Conservation (phyloP, 805 yeast species). For the Priceomyces castillae region DNA sequence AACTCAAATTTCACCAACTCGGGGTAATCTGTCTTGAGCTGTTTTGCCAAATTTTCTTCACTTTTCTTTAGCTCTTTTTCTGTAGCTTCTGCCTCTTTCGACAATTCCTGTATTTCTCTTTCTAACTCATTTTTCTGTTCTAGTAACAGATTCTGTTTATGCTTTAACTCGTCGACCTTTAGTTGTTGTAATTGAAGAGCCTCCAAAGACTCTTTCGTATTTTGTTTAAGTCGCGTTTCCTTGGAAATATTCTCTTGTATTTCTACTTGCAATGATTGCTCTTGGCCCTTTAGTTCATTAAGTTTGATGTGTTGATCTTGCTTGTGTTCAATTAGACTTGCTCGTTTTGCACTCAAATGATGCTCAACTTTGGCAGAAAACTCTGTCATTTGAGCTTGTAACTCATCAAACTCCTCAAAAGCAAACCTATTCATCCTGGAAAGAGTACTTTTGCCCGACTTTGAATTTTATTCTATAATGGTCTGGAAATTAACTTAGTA, state of each 20-base stretch:
- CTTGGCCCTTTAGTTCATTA: constrained; percentile 29
- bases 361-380: constrained; percentile 38
- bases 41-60: constrained; percentile 36
- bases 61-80: constrained; percentile 22
- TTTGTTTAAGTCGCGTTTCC: constrained; percentile 25
- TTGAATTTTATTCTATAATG: not conserved
- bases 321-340: constrained; percentile 28
- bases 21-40: constrained; percentile 47
- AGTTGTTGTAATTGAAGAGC: constrained; percentile 28
- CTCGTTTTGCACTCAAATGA: constrained; percentile 30
- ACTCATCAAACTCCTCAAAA: constrained; percentile 33
- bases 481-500: not conserved
- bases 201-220: constrained; percentile 23
- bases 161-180: constrained; percentile 31
- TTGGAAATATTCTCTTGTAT: constrained; percentile 26
- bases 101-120: constrained; percentile 22
- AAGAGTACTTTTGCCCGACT: not conserved
- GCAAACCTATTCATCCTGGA: constrained; percentile 7
- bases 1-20: constrained; percentile 53
- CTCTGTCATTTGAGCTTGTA: constrained; percentile 35
- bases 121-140: constrained; percentile 24
- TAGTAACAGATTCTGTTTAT: constrained; percentile 33
- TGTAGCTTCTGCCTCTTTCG: constrained; percentile 12
- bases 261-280: constrained; percentile 26
- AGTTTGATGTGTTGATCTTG: constrained; percentile 31